phyloP scores from a whole-genome alignment of 2,329 filamentous ascomycete genomes.

The Raffaelea albimanens region DNA sequence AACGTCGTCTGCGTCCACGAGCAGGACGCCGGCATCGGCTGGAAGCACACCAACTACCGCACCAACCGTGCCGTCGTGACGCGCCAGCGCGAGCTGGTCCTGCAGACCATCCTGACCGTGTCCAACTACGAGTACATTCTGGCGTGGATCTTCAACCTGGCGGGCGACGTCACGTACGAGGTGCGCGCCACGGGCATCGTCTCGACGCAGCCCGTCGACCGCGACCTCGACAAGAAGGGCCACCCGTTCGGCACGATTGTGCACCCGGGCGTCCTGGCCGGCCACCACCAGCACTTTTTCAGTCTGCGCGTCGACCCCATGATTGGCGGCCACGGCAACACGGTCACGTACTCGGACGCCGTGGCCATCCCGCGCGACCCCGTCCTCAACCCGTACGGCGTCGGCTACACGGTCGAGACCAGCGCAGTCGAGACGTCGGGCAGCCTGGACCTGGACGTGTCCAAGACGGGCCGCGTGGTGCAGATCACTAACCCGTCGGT shows the following conservation, averaged over 20 bases:
- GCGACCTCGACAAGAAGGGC: conserved; percentile 42
- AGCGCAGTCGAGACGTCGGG: conserved; percentile 31
- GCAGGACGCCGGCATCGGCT: conserved; percentile 60
- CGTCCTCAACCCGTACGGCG: conserved; percentile 40
- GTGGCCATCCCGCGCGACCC: conserved; percentile 30
- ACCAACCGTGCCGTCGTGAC: conserved; percentile 52
- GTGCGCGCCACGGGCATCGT: conserved; percentile 58
- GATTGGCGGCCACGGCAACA: conserved; percentile 33
- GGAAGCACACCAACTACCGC: conserved; percentile 65
- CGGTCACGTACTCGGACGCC: conserved; percentile 32
- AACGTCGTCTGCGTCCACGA: conserved; percentile 61
- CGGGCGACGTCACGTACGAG: conserved; percentile 52
- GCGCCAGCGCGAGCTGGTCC: conserved; percentile 50
- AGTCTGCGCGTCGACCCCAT: conserved; percentile 54
- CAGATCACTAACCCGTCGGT: conserved; percentile 36
- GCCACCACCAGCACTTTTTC: conserved; percentile 65
- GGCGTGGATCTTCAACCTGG: conserved; percentile 47
- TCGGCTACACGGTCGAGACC: conserved; percentile 33
- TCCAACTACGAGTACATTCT: conserved; percentile 61
- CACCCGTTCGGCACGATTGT: conserved; percentile 51
- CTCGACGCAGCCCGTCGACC: conserved; percentile 42
- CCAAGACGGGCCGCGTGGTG: conserved; percentile 37
- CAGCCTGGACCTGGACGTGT: conserved; percentile 43
- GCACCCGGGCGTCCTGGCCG: conserved; percentile 52
- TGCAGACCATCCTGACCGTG: conserved; percentile 61